phyloP scores from a whole-genome alignment of 176 grass and related monocot species.

The Metroxylon sagu region DNA sequence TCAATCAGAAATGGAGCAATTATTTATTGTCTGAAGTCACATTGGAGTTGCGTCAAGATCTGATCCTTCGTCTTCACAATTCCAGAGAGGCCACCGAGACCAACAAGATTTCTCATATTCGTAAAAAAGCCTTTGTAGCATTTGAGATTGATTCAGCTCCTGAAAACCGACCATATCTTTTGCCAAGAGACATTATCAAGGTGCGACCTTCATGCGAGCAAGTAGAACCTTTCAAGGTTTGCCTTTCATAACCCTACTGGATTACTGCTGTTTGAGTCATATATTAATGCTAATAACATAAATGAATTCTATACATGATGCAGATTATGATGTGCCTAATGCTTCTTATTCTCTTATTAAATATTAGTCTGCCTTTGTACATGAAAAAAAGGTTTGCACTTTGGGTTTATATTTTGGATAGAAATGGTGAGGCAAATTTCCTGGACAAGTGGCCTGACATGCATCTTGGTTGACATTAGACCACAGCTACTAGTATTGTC shows the following conservation, averaged over 20 bases:
- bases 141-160: constrained; percentile 22
- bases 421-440: too few species aligned
- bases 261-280: too few species aligned
- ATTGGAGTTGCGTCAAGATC: neutral
- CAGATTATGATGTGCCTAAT: too few species aligned
- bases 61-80: neutral
- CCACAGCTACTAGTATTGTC: too few species aligned
- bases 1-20: constrained; percentile 25
- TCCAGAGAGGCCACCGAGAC: neutral
- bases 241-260: neutral
- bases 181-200: constrained; percentile 30
- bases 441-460: too few species aligned
- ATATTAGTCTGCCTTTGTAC: too few species aligned
- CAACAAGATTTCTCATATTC: neutral
- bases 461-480: too few species aligned
- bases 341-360: too few species aligned
- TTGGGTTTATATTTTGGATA: too few species aligned
- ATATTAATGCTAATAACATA: too few species aligned
- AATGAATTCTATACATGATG: too few species aligned
- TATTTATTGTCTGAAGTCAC: constrained; percentile 19
- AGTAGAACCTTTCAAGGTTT: constrained; percentile 13
- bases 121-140: constrained; percentile 1
- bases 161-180: constrained; percentile 22
- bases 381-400: too few species aligned
- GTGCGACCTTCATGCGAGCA: neutral